Conservation (phyloP, 306 rosid species). For the Lotus japonicus region DNA sequence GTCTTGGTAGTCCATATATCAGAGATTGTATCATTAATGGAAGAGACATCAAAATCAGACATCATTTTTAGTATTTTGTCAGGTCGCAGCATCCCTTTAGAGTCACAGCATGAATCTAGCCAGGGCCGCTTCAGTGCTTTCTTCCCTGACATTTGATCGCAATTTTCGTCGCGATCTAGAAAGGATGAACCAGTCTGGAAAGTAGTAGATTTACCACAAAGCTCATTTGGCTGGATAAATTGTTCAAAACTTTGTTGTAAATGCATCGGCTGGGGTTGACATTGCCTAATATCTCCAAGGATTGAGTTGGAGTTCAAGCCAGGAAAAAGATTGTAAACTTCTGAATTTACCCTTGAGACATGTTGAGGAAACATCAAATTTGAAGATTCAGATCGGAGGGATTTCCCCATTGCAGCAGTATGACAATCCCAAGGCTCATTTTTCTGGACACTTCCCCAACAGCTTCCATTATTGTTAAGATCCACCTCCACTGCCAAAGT, state of each 20-base stretch:
- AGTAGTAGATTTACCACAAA: background rate
- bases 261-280: no score
- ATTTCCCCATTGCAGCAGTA: background rate
- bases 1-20: background rate
- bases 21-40: background rate
- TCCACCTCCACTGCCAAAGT: conserved; percentile 7
- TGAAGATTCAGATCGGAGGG: background rate
- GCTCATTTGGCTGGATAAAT: background rate
- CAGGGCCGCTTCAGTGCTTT: no score
- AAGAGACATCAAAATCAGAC: background rate
- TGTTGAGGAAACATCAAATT: conserved; percentile 8
- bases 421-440: conserved; percentile 3
- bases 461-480: background rate
- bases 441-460: conserved; percentile 1
- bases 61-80: no score
- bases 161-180: no score
- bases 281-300: no score
- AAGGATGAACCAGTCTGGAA: no score
- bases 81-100: no score
- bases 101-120: no score
- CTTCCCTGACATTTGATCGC: no score
- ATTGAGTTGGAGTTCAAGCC: background rate
- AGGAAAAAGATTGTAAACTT: background rate
- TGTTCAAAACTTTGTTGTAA: no score
- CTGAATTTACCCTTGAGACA: no score